Evolutionary conservation across 768 basidiomycete species (phyloP), one percentile per base, ranked within the genome.

Genomic region (Hortiboletus flavorubellus): DNA sequence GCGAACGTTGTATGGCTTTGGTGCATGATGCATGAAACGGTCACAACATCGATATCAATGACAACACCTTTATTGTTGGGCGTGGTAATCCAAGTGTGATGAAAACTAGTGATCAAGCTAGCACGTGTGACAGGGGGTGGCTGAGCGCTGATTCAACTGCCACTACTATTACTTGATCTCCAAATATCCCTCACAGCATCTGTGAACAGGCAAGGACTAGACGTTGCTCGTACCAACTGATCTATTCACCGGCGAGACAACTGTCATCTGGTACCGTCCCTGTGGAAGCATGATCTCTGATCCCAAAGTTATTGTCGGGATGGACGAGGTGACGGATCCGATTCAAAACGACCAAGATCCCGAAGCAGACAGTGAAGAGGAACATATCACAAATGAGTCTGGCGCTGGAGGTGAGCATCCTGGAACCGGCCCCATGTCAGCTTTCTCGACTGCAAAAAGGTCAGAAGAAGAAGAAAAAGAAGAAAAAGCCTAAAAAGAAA

Each of bases 401-500:
- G 51, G 52, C 18, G 43, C 40, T 37, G 63, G 46, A 55, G 74
- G 72, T 74, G 56, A 67, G 70, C 50, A 48, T 12, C 12, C n/a
- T 40, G 12, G 35, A 42, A 18, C 15, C 12, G 29, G 12, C 42
- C 16, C 14, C 26, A 14, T 39, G 39, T 29, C 39, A 23, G 37
- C 49, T 34, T 29, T 31, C 34, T 53, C 30, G 34, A 55, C 44
- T 33, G 46, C 33, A 29, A 5, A 35, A 61, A 77, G 84, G 79
- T 21, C 84, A 85, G 50, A 89, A 89, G 69, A 89, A 85, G 70
- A 94, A 93, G 73, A 96, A 96, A 78, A 98, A 95, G 69, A 93
- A 94, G 74, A 96, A 92, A 73, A 95, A 93, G 71, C 75, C 89
- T 55, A 93, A 93, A 75, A 86, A 88, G 78, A 94, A 90, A 74